A percentile compares a stretch with the other conserved stretches of the same genome.
Conservation (phyloP, 306 rosid genomes). For the Prunus padus region DNA sequence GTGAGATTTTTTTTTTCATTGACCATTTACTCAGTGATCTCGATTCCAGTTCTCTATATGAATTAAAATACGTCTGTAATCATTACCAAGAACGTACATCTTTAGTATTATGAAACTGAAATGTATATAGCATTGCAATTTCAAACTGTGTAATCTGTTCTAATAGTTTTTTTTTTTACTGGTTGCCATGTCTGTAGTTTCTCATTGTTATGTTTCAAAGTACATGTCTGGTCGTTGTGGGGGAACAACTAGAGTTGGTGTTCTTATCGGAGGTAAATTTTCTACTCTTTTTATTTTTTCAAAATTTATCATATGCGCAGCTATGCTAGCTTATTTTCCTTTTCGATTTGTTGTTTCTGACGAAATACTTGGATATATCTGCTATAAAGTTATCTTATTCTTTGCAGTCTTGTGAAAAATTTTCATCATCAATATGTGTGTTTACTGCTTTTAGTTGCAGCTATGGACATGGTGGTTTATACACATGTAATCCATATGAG, state of each 20-base stretch:
- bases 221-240: constrained; percentile 55
- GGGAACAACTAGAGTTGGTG: constrained; percentile 36
- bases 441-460: background rate
- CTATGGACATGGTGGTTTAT: background rate
- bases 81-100: background rate
- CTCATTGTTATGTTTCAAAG: constrained; percentile 48
- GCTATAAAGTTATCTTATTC: background rate
- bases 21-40: background rate
- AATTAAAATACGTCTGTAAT: background rate
- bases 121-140: background rate
- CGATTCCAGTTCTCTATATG: background rate
- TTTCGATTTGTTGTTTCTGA: background rate
- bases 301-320: background rate
- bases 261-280: constrained; percentile 64
- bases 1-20: background rate
- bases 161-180: constrained; percentile 21
- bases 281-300: background rate
- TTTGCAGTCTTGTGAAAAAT: background rate
- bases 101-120: constrained; percentile 3
- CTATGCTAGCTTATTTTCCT: background rate
- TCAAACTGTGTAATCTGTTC: constrained; percentile 15
- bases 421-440: background rate
- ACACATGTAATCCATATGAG: background rate
- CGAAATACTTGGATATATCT: background rate
- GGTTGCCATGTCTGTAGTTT: constrained; percentile 32